Percentiles rank a stretch among this genome's conserved stretches.
phyloP scores from a whole-genome alignment of 2,329 filamentous ascomycete species.

The Venturia effusa region DNA sequence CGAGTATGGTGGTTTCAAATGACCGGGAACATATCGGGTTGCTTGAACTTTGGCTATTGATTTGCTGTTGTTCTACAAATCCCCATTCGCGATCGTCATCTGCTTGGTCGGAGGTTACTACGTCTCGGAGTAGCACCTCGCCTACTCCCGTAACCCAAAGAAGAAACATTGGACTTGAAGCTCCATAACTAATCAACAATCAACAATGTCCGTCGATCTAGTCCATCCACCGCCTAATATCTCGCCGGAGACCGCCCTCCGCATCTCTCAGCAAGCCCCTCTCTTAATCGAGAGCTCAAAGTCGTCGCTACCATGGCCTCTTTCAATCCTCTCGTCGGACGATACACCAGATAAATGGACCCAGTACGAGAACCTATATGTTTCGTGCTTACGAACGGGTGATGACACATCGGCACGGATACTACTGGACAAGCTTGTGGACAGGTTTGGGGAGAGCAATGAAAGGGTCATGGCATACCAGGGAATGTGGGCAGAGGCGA shows the following conservation, averaged over 20 bases:
- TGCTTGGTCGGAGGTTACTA: background rate
- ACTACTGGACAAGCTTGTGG: conserved; percentile 63
- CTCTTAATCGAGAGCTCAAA: conserved; percentile 26
- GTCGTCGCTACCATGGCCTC: conserved; percentile 37
- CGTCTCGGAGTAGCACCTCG: background rate
- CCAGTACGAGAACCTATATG: conserved; percentile 74
- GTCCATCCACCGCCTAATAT: conserved; percentile 30
- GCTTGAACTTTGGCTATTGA: background rate
- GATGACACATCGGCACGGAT: conserved; percentile 68
- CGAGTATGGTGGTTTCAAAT: background rate
- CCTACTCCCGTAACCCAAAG: background rate
- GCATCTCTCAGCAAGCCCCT: conserved; percentile 37
- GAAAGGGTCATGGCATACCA: conserved; percentile 76
- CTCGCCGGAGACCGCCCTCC: conserved; percentile 29
- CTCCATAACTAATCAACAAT: background rate
- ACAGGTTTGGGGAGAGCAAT: conserved; percentile 73
- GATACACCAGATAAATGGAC: conserved; percentile 78
- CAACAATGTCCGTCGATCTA: conserved; percentile 23
- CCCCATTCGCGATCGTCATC: background rate
- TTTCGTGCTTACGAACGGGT: conserved; percentile 73
- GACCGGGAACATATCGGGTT: background rate
- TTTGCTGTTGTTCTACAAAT: background rate
- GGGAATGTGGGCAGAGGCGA: conserved; percentile 77
- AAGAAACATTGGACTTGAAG: background rate
- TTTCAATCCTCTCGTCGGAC: conserved; percentile 38